Conservation (phyloP, 805 yeast genomes). For the Vanderwaltozyma polyspora region DNA sequence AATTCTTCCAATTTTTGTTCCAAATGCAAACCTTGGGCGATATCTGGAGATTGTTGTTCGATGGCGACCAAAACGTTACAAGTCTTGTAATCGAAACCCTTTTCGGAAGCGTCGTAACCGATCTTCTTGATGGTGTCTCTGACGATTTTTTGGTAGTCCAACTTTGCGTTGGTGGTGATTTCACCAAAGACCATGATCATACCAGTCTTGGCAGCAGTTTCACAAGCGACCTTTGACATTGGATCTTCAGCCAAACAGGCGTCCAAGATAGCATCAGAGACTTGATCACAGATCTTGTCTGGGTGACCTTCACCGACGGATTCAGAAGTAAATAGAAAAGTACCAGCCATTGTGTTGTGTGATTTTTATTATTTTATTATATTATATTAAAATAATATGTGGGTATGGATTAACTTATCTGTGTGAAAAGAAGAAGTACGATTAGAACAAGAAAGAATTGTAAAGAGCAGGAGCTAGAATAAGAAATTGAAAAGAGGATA, state of each 20-base stretch:
- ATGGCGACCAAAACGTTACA: slow-evolving; percentile 98
- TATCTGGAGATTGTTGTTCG: slow-evolving; percentile 98
- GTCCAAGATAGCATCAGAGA: slow-evolving; percentile 93
- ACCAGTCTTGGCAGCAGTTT: slow-evolving; percentile 98
- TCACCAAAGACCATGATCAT: slow-evolving; percentile 99
- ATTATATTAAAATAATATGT: too few relatives aligned
- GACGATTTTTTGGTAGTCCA: slow-evolving; percentile 94
- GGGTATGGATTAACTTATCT: too few relatives aligned
- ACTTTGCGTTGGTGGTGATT: slow-evolving; percentile 89
- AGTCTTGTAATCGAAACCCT: slow-evolving; percentile 98
- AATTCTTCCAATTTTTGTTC: slow-evolving; percentile 92
- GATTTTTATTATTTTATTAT: too few relatives aligned
- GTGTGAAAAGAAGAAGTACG: too few relatives aligned
- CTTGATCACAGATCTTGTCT: slow-evolving; percentile 97
- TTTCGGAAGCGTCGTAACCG: slow-evolving; percentile 91
- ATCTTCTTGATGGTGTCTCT: slow-evolving; percentile 98
- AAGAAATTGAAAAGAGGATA: too few relatives aligned
- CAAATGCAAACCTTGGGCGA: slow-evolving; percentile 98
- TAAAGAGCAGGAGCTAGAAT: too few relatives aligned
- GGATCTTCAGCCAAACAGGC: slow-evolving; percentile 96
- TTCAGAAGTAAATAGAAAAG: slow-evolving; percentile 68
- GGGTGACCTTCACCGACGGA: slow-evolving; percentile 94
- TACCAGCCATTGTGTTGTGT: slow-evolving; percentile 22
- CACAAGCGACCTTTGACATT: slow-evolving; percentile 97
- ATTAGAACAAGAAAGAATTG: too few relatives aligned